phyloP scores from a whole-genome alignment of 768 basidiomycete species.

The Tricholoma flavovirens region DNA sequence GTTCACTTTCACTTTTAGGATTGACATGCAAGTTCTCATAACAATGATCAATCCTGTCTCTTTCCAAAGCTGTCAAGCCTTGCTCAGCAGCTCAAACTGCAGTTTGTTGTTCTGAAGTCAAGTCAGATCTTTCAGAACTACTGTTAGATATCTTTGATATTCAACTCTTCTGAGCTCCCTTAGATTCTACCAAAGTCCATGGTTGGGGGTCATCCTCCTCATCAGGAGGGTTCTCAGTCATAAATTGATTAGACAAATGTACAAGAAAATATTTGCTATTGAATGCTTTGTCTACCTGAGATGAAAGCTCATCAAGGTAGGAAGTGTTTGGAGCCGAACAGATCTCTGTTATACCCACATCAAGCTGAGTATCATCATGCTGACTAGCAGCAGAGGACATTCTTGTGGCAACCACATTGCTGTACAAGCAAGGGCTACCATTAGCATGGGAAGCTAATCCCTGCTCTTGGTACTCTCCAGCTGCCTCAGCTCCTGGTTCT shows the following conservation, averaged over 20 bases:
- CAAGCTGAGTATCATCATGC: neutral
- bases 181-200: neutral
- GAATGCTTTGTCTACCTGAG: neutral
- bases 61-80: neutral
- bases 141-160: neutral
- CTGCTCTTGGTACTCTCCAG: too few species aligned
- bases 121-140: neutral
- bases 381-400: too few species aligned
- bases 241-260: neutral
- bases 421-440: too few species aligned
- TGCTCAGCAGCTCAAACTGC: neutral
- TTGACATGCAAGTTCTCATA: neutral
- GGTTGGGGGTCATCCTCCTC: neutral
- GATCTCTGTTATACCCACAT: neutral
- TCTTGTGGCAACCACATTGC: too few species aligned
- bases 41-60: neutral
- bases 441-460: too few species aligned
- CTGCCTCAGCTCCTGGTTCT: too few species aligned
- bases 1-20: neutral
- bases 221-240: neutral
- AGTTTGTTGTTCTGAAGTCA: neutral
- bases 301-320: neutral
- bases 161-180: neutral
- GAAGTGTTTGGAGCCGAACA: neutral
- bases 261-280: neutral